These are phyloP conservation scores for Lentinula aciculospora DNA, from an alignment of 768 basidiomycete genomes.

Conservation along the genomic window DNA sequence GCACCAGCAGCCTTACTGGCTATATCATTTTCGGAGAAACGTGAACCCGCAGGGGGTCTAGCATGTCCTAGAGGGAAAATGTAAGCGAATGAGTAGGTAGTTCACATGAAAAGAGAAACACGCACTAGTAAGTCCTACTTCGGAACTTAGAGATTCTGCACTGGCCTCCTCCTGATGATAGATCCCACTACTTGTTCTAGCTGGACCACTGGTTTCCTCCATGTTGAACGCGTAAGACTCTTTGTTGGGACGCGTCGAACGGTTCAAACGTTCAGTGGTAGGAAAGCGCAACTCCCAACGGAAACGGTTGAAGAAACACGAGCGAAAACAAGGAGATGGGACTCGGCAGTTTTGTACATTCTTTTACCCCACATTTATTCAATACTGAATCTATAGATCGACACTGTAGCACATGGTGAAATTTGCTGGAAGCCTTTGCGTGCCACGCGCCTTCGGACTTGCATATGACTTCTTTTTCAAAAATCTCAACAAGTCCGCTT, in stretches of 20 bases:
- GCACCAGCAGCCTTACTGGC: conserved; percentile 11
- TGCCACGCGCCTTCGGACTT: background rate
- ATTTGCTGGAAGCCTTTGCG: background rate
- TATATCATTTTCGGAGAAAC: conserved; percentile 18
- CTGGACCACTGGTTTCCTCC: conserved; percentile 25
- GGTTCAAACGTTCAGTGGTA: conserved; percentile 5
- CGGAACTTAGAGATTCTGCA: conserved; percentile 24
- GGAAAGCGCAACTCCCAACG: conserved; percentile 9
- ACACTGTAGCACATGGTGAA: background rate
- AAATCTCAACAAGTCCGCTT: too few relatives aligned
- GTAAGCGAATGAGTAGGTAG: background rate
- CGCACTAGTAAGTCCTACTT: conserved; percentile 29
- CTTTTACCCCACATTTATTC: too few relatives aligned
- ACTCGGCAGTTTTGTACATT: background rate
- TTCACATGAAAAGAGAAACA: background rate
- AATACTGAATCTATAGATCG: background rate
- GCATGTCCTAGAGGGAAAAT: conserved; percentile 24
- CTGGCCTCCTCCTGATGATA: conserved; percentile 23
- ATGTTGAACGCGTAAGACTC: conserved; percentile 14
- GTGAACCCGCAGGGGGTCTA: conserved; percentile 17
- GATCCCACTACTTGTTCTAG: conserved; percentile 30
- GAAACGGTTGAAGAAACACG: background rate
- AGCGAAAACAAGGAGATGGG: background rate
- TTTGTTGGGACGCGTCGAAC: background rate
- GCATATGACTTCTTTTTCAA: too few relatives aligned